These are phyloP conservation scores for Gossypium arboreum DNA, from an alignment of 345 rosid species.

Conservation along the genomic window DNA sequence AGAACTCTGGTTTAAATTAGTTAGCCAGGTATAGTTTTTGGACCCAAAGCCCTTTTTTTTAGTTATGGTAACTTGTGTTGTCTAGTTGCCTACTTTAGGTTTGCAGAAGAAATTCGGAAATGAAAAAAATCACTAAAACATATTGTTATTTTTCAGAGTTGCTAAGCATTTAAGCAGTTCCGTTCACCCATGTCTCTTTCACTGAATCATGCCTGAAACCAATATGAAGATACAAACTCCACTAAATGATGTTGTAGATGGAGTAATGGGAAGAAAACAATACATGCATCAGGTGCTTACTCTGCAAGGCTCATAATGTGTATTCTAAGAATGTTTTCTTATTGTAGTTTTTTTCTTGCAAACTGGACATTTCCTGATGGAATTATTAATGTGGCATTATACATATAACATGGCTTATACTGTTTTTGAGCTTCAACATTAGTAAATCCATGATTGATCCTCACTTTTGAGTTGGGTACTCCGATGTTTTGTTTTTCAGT, in stretches of 20 bases:
- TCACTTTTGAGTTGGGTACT: neutral
- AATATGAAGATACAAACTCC: neutral
- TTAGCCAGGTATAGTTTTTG: neutral
- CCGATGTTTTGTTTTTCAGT: neutral
- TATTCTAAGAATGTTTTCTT: neutral
- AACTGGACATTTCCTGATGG: neutral
- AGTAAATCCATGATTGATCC: neutral
- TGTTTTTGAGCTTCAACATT: neutral
- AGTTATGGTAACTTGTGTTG: neutral
- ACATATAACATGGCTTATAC: neutral
- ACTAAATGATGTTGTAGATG: neutral
- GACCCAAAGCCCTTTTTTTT: neutral
- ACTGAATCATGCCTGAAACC: neutral
- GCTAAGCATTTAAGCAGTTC: neutral
- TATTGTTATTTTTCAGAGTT: conserved; percentile 3
- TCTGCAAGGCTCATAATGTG: conserved; percentile 9
- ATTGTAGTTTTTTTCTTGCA: neutral
- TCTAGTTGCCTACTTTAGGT: neutral
- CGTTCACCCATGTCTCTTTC: neutral
- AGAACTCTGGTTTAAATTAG: conserved; percentile 7
- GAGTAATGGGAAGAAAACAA: conserved; percentile 7
- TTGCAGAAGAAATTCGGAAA: neutral
- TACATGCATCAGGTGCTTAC: conserved; percentile 18
- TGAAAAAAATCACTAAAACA: neutral
- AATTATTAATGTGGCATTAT: neutral